Evolutionary conservation across 1,139 yeast species (phyloP).

Genomic region (Suhomyces choctaworum): DNA sequence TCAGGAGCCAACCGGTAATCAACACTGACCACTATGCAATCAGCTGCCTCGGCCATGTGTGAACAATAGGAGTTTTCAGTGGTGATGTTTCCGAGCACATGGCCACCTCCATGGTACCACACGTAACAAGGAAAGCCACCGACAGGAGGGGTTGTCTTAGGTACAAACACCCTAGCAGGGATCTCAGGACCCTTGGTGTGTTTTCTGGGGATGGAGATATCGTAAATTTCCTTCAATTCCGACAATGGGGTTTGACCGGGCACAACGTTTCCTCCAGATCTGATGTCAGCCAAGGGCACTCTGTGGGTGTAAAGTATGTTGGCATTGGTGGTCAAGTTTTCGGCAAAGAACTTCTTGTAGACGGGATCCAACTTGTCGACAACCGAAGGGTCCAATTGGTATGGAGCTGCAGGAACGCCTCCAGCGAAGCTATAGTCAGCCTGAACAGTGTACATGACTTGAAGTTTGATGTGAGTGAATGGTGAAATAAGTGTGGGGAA

Average conservation of each 20-base stretch:
- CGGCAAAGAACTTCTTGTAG: slow-evolving; percentile 37
- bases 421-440: slow-evolving; percentile 29
- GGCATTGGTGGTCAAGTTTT: slow-evolving; percentile 28
- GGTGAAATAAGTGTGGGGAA: too few relatives aligned
- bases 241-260: slow-evolving; percentile 42
- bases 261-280: slow-evolving; percentile 48
- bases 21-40: slow-evolving; percentile 40
- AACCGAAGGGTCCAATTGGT: slow-evolving; percentile 26
- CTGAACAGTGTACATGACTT: slow-evolving; percentile 9
- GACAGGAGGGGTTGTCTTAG: slow-evolving; percentile 35
- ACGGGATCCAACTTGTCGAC: slow-evolving; percentile 30
- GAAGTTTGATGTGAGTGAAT: too few relatives aligned
- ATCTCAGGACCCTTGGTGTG: slow-evolving; percentile 29
- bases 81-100: slow-evolving; percentile 47
- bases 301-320: slow-evolving; percentile 44
- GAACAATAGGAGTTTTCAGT: slow-evolving; percentile 51
- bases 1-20: slow-evolving; percentile 46
- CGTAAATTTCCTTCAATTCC: slow-evolving; percentile 29
- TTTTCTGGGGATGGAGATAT: slow-evolving; percentile 38
- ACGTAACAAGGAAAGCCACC: slow-evolving; percentile 47
- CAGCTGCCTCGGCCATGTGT: slow-evolving; percentile 36
- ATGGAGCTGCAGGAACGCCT: slow-evolving; percentile 26
- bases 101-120: slow-evolving; percentile 54
- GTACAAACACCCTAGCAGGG: slow-evolving; percentile 43
- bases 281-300: slow-evolving; percentile 34